Conservation (phyloP, 805 yeast genomes). For the Zygosaccharomyces siamensis region DNA sequence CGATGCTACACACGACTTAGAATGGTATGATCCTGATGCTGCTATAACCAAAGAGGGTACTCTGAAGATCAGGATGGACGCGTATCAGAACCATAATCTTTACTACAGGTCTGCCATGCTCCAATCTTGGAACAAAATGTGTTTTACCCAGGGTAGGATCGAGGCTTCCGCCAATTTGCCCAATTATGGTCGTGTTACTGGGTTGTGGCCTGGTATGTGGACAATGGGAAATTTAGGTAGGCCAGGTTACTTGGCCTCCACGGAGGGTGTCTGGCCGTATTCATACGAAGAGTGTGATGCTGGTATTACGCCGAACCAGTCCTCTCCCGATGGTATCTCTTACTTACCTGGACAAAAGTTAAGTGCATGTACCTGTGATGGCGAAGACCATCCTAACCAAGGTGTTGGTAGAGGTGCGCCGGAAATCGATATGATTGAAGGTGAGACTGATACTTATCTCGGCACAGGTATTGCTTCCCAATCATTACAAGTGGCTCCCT, state of each 20-base stretch:
- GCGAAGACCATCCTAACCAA: slow-evolving; percentile 79
- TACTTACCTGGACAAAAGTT: slow-evolving; percentile 81
- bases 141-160: slow-evolving; percentile 78
- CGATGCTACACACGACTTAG: slow-evolving; percentile 83
- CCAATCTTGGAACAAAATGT: slow-evolving; percentile 87
- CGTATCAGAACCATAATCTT: slow-evolving; percentile 70
- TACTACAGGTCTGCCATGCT: slow-evolving; percentile 87
- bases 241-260: slow-evolving; percentile 81
- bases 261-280: slow-evolving; percentile 96
- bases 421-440: slow-evolving; percentile 90
- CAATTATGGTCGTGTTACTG: slow-evolving; percentile 69
- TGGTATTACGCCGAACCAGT: slow-evolving; percentile 92
- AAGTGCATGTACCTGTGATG: slow-evolving; percentile 71
- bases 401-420: slow-evolving; percentile 95
- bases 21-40: slow-evolving; percentile 96
- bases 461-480: slow-evolving; percentile 79
- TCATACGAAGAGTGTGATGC: slow-evolving; percentile 84
- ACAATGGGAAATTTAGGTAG: slow-evolving; percentile 89
- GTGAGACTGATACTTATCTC: slow-evolving; percentile 55
- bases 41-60: slow-evolving; percentile 72
- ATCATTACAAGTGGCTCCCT: slow-evolving; percentile 88
- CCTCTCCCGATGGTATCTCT: slow-evolving; percentile 83
- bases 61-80: slow-evolving; percentile 66
- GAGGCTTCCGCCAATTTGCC: slow-evolving; percentile 78
- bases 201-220: slow-evolving; percentile 97